These are phyloP conservation scores for Cordyceps fumosorosea DNA, from an alignment of 2,329 filamentous ascomycete genomes.

Conservation along the genomic window DNA sequence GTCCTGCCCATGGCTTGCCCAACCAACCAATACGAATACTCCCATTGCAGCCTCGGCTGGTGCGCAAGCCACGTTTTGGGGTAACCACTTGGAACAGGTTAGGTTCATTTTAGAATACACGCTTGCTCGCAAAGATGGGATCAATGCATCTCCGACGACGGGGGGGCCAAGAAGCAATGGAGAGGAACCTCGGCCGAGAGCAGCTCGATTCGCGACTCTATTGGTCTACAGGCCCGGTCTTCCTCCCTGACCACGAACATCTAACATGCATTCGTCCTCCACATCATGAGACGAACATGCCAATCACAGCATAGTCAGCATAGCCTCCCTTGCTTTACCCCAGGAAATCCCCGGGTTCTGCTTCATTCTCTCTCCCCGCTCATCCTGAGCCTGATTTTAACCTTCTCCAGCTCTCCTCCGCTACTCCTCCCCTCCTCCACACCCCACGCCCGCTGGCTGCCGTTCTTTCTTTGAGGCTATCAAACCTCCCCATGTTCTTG, in stretches of 20 bases:
- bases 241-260: not conserved
- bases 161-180: not conserved
- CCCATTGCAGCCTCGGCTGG: not conserved
- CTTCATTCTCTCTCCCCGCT: no score
- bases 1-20: not conserved
- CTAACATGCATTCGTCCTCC: not conserved
- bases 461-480: not conserved
- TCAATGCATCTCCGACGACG: conserved; percentile 1
- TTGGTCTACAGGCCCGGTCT: not conserved
- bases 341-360: not conserved
- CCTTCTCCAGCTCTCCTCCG: not conserved
- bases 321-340: not conserved
- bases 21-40: not conserved
- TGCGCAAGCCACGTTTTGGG: not conserved
- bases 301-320: not conserved
- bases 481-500: no score
- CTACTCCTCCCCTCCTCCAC: no score
- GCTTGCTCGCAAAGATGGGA: not conserved
- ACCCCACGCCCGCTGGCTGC: no score
- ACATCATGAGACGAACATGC: not conserved
- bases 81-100: not conserved
- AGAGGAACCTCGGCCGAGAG: conserved; percentile 8
- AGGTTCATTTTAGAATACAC: not conserved
- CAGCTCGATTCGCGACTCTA: not conserved
- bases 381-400: not conserved